A percentile compares a stretch with the other conserved stretches of the same genome.
phyloP scores from a whole-genome alignment of 306 rosid genomes.

The Trichosanthes truncata region DNA sequence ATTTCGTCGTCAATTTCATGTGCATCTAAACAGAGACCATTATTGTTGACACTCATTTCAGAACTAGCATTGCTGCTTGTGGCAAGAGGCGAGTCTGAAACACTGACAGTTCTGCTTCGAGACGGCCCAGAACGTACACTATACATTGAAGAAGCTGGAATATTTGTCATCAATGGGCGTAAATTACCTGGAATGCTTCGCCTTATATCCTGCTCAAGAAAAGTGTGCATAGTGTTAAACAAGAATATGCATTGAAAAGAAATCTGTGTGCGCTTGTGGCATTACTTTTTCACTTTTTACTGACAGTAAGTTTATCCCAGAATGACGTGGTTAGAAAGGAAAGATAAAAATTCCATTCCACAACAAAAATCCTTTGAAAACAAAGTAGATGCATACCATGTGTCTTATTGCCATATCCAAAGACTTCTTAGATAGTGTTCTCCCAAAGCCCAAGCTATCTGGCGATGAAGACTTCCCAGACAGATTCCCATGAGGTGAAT shows the following conservation, averaged over 20 bases:
- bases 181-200: slow-evolving; percentile 76
- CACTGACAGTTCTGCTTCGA: slow-evolving; percentile 70
- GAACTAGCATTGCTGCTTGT: slow-evolving; percentile 96
- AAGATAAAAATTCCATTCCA: not conserved
- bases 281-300: not conserved
- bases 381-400: slow-evolving; percentile 46
- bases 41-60: slow-evolving; percentile 86
- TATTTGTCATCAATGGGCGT: slow-evolving; percentile 91
- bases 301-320: not conserved
- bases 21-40: slow-evolving; percentile 64
- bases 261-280: not conserved
- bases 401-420: slow-evolving; percentile 97
- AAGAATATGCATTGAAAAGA: not conserved
- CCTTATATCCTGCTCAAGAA: slow-evolving; percentile 66
- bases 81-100: slow-evolving; percentile 84
- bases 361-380: not conserved
- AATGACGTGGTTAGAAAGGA: not conserved
- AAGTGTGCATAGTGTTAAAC: not conserved
- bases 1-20: slow-evolving; percentile 68
- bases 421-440: slow-evolving; percentile 92
- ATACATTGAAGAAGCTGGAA: slow-evolving; percentile 93
- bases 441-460: slow-evolving; percentile 83
- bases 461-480: slow-evolving; percentile 83
- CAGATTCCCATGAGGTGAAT: slow-evolving; percentile 63
- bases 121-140: slow-evolving; percentile 85